Evolutionary conservation across 345 rosid species (phyloP).

Genomic region (Eucalyptus polyanthemos): DNA sequence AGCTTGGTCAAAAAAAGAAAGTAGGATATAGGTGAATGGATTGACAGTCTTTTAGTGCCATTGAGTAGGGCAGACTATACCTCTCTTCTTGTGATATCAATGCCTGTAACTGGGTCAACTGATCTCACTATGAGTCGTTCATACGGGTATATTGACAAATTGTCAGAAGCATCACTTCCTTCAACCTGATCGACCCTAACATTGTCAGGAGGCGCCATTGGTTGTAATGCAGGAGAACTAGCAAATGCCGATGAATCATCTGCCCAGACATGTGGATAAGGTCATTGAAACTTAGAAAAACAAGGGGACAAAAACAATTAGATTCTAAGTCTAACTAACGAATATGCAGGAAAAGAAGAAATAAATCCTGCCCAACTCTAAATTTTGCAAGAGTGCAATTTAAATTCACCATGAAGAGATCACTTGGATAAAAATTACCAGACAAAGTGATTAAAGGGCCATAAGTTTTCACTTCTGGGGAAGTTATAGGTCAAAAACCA

Average conservation of each 20-base stretch:
- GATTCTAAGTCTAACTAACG: neutral
- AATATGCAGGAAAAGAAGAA: neutral
- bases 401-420: neutral
- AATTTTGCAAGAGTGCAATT: neutral
- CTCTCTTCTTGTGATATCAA: slow-evolving; percentile 64
- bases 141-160: slow-evolving; percentile 27
- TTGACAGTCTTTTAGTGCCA: neutral
- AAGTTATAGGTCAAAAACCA: neutral
- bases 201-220: neutral
- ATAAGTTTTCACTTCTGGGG: neutral
- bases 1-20: neutral
- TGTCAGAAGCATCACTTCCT: slow-evolving; percentile 3
- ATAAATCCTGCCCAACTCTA: neutral
- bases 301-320: neutral
- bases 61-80: slow-evolving; percentile 1
- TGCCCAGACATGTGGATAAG: neutral
- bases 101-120: slow-evolving; percentile 31
- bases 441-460: neutral
- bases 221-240: slow-evolving; percentile 21
- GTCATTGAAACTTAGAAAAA: neutral
- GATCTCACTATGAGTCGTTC: slow-evolving; percentile 41
- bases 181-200: neutral
- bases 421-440: neutral
- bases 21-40: neutral
- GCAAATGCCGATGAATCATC: neutral